Conservation (phyloP, 768 basidiomycete species). For the Trametes cinnabarina region DNA sequence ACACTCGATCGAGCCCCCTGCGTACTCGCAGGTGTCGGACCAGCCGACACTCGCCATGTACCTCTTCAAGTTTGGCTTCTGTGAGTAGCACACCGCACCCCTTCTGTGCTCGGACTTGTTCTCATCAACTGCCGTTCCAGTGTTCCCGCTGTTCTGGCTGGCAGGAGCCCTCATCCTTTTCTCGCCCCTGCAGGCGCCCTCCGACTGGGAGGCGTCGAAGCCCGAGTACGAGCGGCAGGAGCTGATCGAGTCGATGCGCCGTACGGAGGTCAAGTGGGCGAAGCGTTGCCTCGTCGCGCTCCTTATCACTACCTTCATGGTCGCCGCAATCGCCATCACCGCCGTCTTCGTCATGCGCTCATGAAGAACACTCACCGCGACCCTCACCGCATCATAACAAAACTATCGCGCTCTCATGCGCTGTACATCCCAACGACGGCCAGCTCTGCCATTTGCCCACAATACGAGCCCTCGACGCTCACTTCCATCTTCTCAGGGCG, state of each 20-base stretch:
- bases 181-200: conserved; percentile 39
- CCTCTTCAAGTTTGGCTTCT: conserved; percentile 50
- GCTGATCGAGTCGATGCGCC: conserved; percentile 33
- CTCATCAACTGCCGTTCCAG: conserved; percentile 22
- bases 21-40: conserved; percentile 36
- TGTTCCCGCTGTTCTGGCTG: conserved; percentile 50
- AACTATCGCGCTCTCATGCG: background rate
- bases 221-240: conserved; percentile 35
- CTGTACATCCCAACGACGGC: too few species aligned
- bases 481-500: background rate
- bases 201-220: conserved; percentile 37
- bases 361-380: background rate
- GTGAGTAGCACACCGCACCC: conserved; percentile 32
- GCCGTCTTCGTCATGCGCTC: conserved; percentile 18
- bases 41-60: conserved; percentile 45
- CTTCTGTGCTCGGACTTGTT: background rate
- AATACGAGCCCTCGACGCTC: background rate
- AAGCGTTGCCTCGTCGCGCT: conserved; percentile 34
- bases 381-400: background rate
- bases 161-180: conserved; percentile 41
- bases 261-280: conserved; percentile 43
- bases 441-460: too few species aligned
- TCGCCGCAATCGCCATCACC: conserved; percentile 18
- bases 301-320: conserved; percentile 19
- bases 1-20: conserved; percentile 31